These are phyloP conservation scores for Trichophyton benhamiae DNA, from an alignment of 2,329 filamentous ascomycete genomes.

Conservation along the genomic window DNA sequence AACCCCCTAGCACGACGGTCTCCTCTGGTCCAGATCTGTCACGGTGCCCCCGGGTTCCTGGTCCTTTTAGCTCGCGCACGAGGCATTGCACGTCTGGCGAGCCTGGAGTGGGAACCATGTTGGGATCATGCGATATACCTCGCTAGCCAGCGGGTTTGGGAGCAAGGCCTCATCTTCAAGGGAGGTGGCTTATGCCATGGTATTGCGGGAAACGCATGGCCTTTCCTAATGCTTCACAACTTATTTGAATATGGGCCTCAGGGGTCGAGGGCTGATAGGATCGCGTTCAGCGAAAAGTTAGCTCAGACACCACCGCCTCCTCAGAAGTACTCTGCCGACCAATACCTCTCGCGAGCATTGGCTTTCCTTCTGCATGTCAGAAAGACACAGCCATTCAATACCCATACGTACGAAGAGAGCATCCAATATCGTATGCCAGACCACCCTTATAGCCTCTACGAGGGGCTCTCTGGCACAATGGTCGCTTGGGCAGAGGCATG, in stretches of 20 bases:
- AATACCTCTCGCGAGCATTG: slow-evolving; percentile 28
- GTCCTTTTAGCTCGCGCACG: slow-evolving; percentile 25
- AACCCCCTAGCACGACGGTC: slow-evolving; percentile 17
- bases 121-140: slow-evolving; percentile 28
- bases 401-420: slow-evolving; percentile 13
- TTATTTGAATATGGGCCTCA: slow-evolving; percentile 23
- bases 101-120: slow-evolving; percentile 25
- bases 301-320: slow-evolving; percentile 6
- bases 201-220: slow-evolving; percentile 31
- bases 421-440: slow-evolving; percentile 30
- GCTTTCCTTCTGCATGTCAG: slow-evolving; percentile 28
- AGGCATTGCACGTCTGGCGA: slow-evolving; percentile 19
- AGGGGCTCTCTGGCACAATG: slow-evolving; percentile 30
- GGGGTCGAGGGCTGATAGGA: slow-evolving; percentile 16
- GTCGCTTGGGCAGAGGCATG: slow-evolving; percentile 34
- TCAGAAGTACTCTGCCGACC: slow-evolving; percentile 21
- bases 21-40: slow-evolving; percentile 31
- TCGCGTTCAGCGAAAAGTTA: slow-evolving; percentile 15
- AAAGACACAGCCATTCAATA: slow-evolving; percentile 27
- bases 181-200: slow-evolving; percentile 33
- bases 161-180: slow-evolving; percentile 32
- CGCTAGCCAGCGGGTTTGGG: slow-evolving; percentile 27
- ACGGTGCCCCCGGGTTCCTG: slow-evolving; percentile 30
- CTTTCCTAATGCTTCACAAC: slow-evolving; percentile 27
- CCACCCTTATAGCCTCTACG: slow-evolving; percentile 28